Conservation (phyloP, 805 yeast species). For the Candida xiaguanensis region DNA sequence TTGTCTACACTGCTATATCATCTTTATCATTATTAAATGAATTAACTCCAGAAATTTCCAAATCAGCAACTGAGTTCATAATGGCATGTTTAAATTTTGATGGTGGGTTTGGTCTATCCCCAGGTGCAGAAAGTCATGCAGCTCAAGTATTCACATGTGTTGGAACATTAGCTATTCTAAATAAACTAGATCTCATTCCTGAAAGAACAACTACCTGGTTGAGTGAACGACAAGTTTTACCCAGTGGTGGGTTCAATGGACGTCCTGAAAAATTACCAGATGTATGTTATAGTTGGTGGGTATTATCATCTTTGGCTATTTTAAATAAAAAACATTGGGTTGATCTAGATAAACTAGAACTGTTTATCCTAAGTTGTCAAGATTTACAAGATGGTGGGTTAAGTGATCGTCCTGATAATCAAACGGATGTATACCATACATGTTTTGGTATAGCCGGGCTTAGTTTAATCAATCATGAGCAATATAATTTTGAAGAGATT, state of each 20-base stretch:
- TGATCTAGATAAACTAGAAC: conserved; percentile 55
- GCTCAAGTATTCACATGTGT: conserved; percentile 88
- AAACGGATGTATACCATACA: conserved; percentile 91
- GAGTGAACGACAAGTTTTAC: conserved; percentile 76
- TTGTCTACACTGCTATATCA: conserved; percentile 78
- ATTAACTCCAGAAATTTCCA: conserved; percentile 51
- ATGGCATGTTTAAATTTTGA: conserved; percentile 80
- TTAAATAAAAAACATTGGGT: conserved; percentile 73
- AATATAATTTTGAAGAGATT: conserved; percentile 49
- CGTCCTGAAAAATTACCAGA: conserved; percentile 95
- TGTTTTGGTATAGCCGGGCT: conserved; percentile 87
- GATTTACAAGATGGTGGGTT: conserved; percentile 82
- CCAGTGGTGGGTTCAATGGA: conserved; percentile 90
- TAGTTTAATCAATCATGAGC: conserved; percentile 63
- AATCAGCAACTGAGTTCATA: conserved; percentile 65
- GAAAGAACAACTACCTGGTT: conserved; percentile 68
- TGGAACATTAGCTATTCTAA: conserved; percentile 71
- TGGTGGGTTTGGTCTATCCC: conserved; percentile 91
- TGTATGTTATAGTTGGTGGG: conserved; percentile 99
- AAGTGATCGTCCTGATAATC: conserved; percentile 87
- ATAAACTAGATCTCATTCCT: conserved; percentile 46
- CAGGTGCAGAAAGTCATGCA: conserved; percentile 94
- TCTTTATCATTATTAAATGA: conserved; percentile 66
- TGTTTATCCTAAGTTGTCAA: conserved; percentile 74
- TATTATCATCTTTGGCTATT: conserved; percentile 68